These are phyloP conservation scores for Rhizopogon rudus DNA, from an alignment of 768 basidiomycete species.

Conservation along the genomic window DNA sequence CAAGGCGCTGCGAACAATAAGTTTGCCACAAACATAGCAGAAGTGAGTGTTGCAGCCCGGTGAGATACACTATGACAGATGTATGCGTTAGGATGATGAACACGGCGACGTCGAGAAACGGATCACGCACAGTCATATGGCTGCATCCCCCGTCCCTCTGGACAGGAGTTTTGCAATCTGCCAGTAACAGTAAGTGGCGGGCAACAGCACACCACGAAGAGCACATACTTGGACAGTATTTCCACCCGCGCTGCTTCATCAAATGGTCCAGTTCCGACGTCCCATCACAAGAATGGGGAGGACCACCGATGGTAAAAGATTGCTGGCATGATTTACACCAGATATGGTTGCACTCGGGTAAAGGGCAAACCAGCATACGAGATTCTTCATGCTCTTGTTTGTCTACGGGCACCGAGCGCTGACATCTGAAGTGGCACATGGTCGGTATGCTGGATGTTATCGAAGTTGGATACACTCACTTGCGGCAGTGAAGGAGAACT, in stretches of 20 bases:
- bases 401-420: conserved; percentile 44
- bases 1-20: conserved; percentile 39
- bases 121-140: conserved; percentile 49
- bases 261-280: conserved; percentile 47
- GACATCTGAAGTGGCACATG: conserved; percentile 36
- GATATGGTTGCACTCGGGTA: conserved; percentile 38
- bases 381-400: conserved; percentile 37
- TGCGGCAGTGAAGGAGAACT: conserved; percentile 43
- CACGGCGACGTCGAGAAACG: background rate
- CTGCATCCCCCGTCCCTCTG: conserved; percentile 50
- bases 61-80: conserved; percentile 38
- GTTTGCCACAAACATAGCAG: conserved; percentile 46
- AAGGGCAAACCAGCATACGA: conserved; percentile 44
- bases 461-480: conserved; percentile 27
- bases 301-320: conserved; percentile 26
- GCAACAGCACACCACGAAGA: background rate
- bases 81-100: background rate
- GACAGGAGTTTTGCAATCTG: conserved; percentile 45
- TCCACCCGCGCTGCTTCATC: conserved; percentile 57
- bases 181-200: background rate
- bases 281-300: conserved; percentile 55
- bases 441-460: background rate
- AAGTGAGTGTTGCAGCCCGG: conserved; percentile 61
- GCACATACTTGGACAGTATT: conserved; percentile 53
- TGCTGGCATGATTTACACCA: conserved; percentile 65